phyloP scores from a whole-genome alignment of 1,284 basidiomycete genomes.

The Malassezia caprae region DNA sequence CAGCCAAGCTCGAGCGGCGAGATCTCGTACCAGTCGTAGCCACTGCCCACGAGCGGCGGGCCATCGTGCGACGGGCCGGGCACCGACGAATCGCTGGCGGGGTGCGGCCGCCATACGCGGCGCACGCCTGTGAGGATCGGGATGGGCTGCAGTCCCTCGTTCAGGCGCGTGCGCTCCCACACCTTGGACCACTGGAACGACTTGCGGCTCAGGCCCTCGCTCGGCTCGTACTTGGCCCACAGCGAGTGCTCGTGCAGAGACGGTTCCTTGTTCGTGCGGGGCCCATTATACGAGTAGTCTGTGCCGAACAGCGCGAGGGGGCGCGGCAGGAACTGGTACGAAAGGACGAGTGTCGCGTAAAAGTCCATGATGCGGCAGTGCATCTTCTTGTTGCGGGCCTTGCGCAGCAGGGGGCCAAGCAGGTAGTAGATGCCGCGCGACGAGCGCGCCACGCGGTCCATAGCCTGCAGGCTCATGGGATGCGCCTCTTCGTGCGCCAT shows the following conservation, averaged over 20 bases:
- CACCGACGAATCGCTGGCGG: neutral
- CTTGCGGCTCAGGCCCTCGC: conserved; percentile 29
- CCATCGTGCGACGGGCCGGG: neutral
- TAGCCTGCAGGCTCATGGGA: conserved; percentile 37
- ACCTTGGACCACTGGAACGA: conserved; percentile 41
- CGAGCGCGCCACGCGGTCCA: conserved; percentile 35
- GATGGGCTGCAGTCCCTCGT: conserved; percentile 25
- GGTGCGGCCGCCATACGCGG: conserved; percentile 15
- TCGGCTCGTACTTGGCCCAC: conserved; percentile 18
- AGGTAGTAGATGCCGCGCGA: conserved; percentile 38
- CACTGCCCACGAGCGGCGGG: conserved; percentile 7
- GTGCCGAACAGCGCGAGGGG: conserved; percentile 16
- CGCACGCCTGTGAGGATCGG: conserved; percentile 42
- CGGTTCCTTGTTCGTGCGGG: neutral
- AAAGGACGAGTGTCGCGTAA: conserved; percentile 37
- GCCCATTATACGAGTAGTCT: conserved; percentile 16
- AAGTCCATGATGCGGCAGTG: conserved; percentile 45
- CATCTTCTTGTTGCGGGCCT: conserved; percentile 30
- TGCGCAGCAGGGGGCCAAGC: conserved; percentile 35
- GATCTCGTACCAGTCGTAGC: conserved; percentile 46
- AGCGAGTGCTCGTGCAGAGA: conserved; percentile 1
- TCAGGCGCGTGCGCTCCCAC: conserved; percentile 26
- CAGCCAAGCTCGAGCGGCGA: conserved; percentile 46
- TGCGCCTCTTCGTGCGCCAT: conserved; percentile 36
- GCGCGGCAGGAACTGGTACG: conserved; percentile 33